These are phyloP conservation scores for Citrus reticulata DNA, from an alignment of 345 rosid species.

Conservation along the genomic window DNA sequence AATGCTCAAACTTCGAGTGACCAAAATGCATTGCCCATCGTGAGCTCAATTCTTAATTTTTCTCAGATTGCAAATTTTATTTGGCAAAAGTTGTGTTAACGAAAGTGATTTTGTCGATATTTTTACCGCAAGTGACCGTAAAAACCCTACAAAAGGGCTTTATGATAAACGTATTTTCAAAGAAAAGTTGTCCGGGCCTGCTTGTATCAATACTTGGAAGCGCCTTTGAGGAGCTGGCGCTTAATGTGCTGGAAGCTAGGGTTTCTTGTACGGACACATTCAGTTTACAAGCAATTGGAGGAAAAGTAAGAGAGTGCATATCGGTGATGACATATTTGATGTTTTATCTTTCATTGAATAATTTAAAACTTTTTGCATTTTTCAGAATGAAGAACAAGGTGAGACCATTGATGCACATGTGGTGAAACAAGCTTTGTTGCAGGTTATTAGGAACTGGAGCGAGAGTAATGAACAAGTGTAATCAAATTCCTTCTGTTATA, in stretches of 20 bases:
- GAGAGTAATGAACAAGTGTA: too few relatives aligned
- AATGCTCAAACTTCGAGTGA: constrained; percentile 31
- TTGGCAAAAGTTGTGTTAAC: not conserved
- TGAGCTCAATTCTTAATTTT: constrained; percentile 4
- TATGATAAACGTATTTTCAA: constrained; percentile 54
- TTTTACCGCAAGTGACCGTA: constrained; percentile 57
- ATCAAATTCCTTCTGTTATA: too few relatives aligned
- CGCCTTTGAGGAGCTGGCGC: constrained; percentile 83
- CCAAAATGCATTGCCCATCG: constrained; percentile 40
- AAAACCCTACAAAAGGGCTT: constrained; percentile 83
- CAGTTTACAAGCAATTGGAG: constrained; percentile 65
- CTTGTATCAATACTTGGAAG: constrained; percentile 74
- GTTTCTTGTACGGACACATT: constrained; percentile 83
- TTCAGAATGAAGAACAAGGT: constrained; percentile 64
- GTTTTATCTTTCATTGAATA: too few relatives aligned
- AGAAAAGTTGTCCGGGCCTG: constrained; percentile 65
- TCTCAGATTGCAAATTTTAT: too few relatives aligned
- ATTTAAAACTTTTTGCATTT: not conserved
- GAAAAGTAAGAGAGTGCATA: constrained; percentile 44
- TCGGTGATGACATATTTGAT: too few relatives aligned
- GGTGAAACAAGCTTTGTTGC: too few relatives aligned
- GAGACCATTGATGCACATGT: constrained; percentile 44
- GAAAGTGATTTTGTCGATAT: not conserved
- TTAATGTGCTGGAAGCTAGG: constrained; percentile 85
- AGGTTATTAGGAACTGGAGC: too few relatives aligned